Conservation (phyloP, 257 asterid species). For the Capsicum chinense region DNA sequence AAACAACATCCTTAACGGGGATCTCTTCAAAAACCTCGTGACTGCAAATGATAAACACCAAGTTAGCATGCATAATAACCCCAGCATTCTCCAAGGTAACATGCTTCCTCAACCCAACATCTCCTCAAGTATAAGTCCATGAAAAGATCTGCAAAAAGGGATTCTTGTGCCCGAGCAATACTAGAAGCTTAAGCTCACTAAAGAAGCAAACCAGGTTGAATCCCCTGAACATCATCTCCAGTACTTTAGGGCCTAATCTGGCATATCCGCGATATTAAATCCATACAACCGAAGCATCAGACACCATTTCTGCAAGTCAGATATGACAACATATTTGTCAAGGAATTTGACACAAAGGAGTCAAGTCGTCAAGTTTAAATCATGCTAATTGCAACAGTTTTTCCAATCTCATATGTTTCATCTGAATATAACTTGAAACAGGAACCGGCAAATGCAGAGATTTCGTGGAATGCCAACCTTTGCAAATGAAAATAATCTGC, state of each 20-base stretch:
- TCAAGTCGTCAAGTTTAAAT: conserved; percentile 46
- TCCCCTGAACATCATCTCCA: conserved; percentile 53
- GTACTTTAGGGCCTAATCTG: conserved; percentile 46
- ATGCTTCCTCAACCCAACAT: conserved; percentile 54
- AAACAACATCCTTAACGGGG: too few relatives aligned
- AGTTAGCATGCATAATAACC: conserved; percentile 18
- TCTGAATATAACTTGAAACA: conserved; percentile 32
- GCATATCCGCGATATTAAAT: conserved; percentile 66
- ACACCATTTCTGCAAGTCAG: conserved; percentile 56
- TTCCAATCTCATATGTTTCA: conserved; percentile 57
- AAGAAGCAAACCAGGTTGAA: conserved; percentile 63
- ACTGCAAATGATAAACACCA: too few relatives aligned
- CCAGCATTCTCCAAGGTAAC: conserved; percentile 60
- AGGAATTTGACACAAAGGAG: conserved; percentile 70
- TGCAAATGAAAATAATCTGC: conserved; percentile 48
- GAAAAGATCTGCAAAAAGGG: background rate
- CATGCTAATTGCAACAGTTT: conserved; percentile 74
- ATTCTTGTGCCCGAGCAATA: conserved; percentile 57
- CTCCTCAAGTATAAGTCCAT: conserved; percentile 40
- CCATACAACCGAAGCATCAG: conserved; percentile 58
- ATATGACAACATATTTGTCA: conserved; percentile 75
- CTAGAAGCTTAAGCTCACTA: conserved; percentile 66
- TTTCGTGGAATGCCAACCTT: conserved; percentile 44
- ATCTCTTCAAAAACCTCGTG: too few relatives aligned
- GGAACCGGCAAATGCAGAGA: conserved; percentile 24